Percentiles rank a stretch among this genome's conserved stretches.
Conservation (phyloP, 345 rosid species). For the Rhodamnia rubescens region DNA sequence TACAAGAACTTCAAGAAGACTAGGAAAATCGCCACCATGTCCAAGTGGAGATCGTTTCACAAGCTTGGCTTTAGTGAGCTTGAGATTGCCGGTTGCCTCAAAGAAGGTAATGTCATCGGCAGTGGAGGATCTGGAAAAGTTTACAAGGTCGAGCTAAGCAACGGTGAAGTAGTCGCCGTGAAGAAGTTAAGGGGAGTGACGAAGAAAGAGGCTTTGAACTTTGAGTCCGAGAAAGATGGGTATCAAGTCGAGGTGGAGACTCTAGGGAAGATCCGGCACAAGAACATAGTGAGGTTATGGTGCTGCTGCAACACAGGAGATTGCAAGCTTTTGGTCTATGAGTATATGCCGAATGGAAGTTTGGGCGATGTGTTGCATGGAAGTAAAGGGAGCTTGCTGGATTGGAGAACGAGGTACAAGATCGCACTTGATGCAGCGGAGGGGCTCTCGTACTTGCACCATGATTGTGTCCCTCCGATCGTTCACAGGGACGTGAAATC, state of each 20-base stretch:
- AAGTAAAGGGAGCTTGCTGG: constrained; percentile 40
- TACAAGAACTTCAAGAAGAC: constrained; percentile 31
- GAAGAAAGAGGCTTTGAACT: constrained; percentile 20
- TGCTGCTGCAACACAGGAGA: constrained; percentile 59
- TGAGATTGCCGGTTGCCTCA: constrained; percentile 45
- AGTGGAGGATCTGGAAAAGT: constrained; percentile 83
- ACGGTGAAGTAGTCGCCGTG: constrained; percentile 71
- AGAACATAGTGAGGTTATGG: constrained; percentile 78
- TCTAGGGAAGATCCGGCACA: constrained; percentile 85
- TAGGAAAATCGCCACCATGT: constrained; percentile 19
- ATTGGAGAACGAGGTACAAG: constrained; percentile 61
- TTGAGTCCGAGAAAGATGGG: constrained; percentile 28
- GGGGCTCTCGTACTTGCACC: constrained; percentile 84
- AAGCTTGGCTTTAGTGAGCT: constrained; percentile 66
- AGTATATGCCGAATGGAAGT: constrained; percentile 92
- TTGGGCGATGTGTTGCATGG: constrained; percentile 58
- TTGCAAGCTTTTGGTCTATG: constrained; percentile 71
- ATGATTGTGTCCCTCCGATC: constrained; percentile 84
- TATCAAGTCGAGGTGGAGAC: constrained; percentile 72
- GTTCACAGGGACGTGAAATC: constrained; percentile 93
- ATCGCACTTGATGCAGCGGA: constrained; percentile 83
- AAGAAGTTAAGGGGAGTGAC: constrained; percentile 45
- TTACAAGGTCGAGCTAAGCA: constrained; percentile 57
- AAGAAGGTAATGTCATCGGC: constrained; percentile 68
- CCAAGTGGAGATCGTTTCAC: constrained; percentile 88